Percentiles rank a stretch among this genome's conserved stretches.
Evolutionary conservation across 2,329 filamentous ascomycete genomes (phyloP).

Genomic region (Hirsutella minnesotensis): DNA sequence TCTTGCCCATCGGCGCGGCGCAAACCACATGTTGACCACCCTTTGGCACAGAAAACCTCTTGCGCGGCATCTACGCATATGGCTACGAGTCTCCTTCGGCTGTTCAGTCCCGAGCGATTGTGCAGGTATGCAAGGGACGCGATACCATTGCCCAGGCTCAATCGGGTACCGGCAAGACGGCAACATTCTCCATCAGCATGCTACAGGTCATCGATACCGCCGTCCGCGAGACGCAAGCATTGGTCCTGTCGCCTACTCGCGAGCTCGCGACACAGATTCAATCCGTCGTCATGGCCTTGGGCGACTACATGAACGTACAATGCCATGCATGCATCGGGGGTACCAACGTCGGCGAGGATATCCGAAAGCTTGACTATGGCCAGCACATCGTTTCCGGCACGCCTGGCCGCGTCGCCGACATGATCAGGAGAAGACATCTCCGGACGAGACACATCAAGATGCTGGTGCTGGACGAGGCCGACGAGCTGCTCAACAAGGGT

Average conservation of each 20-base stretch:
- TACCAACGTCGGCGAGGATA: constrained; percentile 96
- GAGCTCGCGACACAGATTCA: constrained; percentile 98
- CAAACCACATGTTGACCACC: neutral
- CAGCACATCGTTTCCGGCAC: constrained; percentile 97
- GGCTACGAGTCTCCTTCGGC: constrained; percentile 97
- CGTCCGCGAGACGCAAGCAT: constrained; percentile 83
- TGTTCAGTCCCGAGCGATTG: constrained; percentile 94
- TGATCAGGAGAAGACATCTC: constrained; percentile 46
- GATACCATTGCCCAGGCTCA: constrained; percentile 98
- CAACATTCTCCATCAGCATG: constrained; percentile 92
- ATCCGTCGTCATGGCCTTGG: constrained; percentile 97
- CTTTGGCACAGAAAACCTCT: constrained; percentile 60
- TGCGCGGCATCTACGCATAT: constrained; percentile 96
- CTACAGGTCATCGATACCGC: constrained; percentile 92
- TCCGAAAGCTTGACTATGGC: constrained; percentile 92
- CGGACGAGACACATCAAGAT: constrained; percentile 53
- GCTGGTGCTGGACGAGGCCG: constrained; percentile 50
- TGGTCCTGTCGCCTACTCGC: constrained; percentile 90
- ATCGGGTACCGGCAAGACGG: constrained; percentile 93
- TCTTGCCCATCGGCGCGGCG: neutral
- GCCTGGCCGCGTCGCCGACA: constrained; percentile 74
- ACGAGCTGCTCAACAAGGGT: constrained; percentile 70
- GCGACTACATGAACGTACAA: constrained; percentile 99
- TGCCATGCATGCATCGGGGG: constrained; percentile 98
- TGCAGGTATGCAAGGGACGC: constrained; percentile 97